Percentiles rank a stretch among this genome's conserved stretches.
These are phyloP conservation scores for Fusarium liriodendri DNA, from an alignment of 2,329 filamentous ascomycete genomes.

Conservation along the genomic window DNA sequence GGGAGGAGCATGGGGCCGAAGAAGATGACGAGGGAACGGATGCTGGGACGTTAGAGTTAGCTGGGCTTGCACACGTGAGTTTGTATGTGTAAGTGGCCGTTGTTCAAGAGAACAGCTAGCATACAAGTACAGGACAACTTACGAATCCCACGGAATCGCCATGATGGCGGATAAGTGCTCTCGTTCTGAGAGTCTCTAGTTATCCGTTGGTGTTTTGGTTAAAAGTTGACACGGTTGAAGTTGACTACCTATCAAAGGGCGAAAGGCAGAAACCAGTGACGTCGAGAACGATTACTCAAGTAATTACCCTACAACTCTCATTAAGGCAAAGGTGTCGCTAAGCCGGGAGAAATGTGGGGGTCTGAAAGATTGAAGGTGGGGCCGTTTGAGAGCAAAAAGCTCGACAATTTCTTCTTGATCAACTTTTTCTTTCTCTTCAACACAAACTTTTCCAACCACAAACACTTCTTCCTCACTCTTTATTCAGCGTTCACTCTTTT, in stretches of 20 bases:
- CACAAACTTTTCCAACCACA: constrained; percentile 5
- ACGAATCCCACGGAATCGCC: constrained; percentile 46
- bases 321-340: constrained; percentile 29
- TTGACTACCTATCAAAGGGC: background rate
- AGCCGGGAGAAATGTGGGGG: constrained; percentile 18
- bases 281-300: constrained; percentile 28
- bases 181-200: background rate
- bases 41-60: constrained; percentile 48
- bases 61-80: constrained; percentile 5
- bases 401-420: constrained; percentile 16
- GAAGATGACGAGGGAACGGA: constrained; percentile 68
- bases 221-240: constrained; percentile 31
- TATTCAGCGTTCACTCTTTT: background rate
- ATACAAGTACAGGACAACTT: constrained; percentile 11
- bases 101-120: background rate
- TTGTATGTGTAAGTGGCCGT: constrained; percentile 14
- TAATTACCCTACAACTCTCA: constrained; percentile 2
- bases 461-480: background rate
- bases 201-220: background rate
- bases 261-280: constrained; percentile 32
- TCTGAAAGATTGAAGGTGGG: constrained; percentile 22
- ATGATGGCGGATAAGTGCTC: constrained; percentile 28
- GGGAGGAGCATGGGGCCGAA: constrained; percentile 80
- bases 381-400: constrained; percentile 27
- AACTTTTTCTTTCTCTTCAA: constrained; percentile 25